Base-by-base conservation (phyloP, 202 grass and related monocot species). In the Digitaria exilis region DNA sequence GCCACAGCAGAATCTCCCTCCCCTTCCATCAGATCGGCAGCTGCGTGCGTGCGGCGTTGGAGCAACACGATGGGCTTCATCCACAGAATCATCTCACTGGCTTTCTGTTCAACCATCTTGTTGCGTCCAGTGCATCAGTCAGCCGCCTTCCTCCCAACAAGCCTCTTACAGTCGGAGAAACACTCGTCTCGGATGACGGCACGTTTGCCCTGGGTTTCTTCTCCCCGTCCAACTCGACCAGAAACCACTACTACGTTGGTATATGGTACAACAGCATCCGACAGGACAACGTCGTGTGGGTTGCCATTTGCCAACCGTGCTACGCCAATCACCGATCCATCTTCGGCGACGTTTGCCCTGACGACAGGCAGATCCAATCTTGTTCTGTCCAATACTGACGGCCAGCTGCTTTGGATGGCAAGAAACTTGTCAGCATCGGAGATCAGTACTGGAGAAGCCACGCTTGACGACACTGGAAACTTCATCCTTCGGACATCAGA, bases 221-320 rank as follows among this genome's bases (percentile, higher is more conserved):
- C 69, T 50, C 69, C 69, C 45, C 25, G 2, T 72, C 69, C 69
- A 72, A 49, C 45, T 31, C 45, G 8, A 31, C 26, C 69, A 11
- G 46, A 21, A 72, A 72, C 46, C 44, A 32, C 26, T 31, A 21
- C 44, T 72, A 72, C 0, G 43, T 72, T 19, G 69, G 69, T 2
- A 72, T 72, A 50, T 72, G 69, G 69, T 72, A 72, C 44, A 50
- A 21, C 26, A 30, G 10, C 16, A 72, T 50, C 1, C 16, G 26
- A 26, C 49, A 71, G 69, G 69, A 72, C 26, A 72, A 72, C 26
- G 26, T 72, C 4, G 26, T 72, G 44, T 72, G 69, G 69, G 26
- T 72, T 21, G 69, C n/a, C n/a, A n/a, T n/a, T n/a, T n/a, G n/a
- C 69, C 69, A 72, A 72, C 12, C 69, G 69, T 3, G 69, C 26